Percentiles rank a stretch among this genome's conserved stretches.
phyloP scores from a whole-genome alignment of 164 flowering plant species.

The Umbilicus rupestris region DNA sequence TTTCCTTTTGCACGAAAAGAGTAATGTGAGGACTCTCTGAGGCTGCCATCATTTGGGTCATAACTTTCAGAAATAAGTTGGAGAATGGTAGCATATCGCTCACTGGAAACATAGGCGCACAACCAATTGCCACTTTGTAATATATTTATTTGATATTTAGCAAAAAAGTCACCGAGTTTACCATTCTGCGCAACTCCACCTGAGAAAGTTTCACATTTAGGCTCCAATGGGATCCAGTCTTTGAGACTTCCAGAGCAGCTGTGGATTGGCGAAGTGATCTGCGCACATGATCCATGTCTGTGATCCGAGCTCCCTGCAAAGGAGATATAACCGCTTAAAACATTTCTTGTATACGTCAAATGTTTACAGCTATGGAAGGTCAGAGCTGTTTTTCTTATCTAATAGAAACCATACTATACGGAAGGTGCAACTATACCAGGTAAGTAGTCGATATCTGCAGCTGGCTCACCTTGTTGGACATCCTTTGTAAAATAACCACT shows the following conservation, averaged over 20 bases:
- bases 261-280: slow-evolving; percentile 18
- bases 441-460: neutral
- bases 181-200: slow-evolving; percentile 12
- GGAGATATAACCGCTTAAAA: neutral
- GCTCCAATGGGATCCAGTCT: slow-evolving; percentile 14
- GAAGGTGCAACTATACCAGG: neutral
- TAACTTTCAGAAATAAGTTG: neutral
- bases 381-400: neutral
- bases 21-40: neutral
- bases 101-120: neutral
- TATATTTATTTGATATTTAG: neutral
- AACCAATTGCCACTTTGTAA: neutral
- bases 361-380: too few relatives aligned
- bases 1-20: neutral
- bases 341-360: neutral
- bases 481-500: neutral
- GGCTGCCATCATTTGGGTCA: neutral
- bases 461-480: neutral
- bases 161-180: neutral
- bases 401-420: too few relatives aligned
- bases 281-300: slow-evolving; percentile 5
- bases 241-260: slow-evolving; percentile 19
- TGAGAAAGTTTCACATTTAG: slow-evolving; percentile 12
- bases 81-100: neutral
- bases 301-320: neutral